These are phyloP conservation scores for Tetrahymena thermophila DNA, from an alignment of 73 alveolate species.

Conservation along the genomic window DNA sequence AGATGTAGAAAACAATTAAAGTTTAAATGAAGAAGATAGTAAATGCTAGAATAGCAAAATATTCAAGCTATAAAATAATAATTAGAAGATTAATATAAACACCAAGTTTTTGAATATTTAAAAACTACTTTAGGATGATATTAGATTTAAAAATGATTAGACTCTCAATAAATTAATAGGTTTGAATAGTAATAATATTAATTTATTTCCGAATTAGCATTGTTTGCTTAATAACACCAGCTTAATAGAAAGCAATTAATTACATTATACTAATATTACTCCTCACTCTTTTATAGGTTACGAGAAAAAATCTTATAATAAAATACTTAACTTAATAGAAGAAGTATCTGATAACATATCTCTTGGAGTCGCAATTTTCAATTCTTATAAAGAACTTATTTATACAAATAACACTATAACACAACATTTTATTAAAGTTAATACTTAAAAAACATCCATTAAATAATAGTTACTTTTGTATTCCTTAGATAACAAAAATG, in stretches of 20 bases:
- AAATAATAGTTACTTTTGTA: neutral
- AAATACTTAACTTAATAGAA: neutral
- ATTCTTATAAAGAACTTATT: neutral
- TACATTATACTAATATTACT: neutral
- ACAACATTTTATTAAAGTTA: neutral
- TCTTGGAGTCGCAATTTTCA: neutral
- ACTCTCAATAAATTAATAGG: too few relatives aligned
- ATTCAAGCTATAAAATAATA: too few relatives aligned
- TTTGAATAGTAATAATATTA: too few relatives aligned
- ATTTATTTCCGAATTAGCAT: neutral
- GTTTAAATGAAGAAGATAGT: neutral
- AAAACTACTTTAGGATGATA: neutral
- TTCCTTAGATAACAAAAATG: neutral
- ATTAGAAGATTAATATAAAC: neutral
- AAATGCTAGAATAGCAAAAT: neutral
- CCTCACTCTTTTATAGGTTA: neutral
- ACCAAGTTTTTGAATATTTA: neutral
- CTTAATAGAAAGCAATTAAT: neutral
- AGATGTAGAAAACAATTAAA: neutral
- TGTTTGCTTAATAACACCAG: neutral
- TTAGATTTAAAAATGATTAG: neutral
- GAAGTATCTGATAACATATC: neutral
- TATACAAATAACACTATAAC: neutral
- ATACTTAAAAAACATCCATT: neutral
- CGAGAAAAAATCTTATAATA: neutral